Base-by-base conservation (phyloP, 2,329 filamentous ascomycete genomes). In the Ustilaginoidea virens region DNA sequence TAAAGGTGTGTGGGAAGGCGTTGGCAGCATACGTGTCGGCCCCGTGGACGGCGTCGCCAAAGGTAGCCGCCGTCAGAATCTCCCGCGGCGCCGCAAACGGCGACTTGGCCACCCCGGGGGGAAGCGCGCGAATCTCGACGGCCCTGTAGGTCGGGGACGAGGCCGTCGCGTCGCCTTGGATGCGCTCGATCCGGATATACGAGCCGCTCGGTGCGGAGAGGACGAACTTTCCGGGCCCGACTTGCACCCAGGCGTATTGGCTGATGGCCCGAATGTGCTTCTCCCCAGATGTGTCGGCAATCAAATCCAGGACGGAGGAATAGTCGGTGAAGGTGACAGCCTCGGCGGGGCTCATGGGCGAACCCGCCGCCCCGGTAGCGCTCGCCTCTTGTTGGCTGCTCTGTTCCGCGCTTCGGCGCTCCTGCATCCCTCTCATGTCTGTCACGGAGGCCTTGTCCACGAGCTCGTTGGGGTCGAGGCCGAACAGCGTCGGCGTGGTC, bases 401-500 rank as follows among this genome's bases (percentile, higher is more conserved):
- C 41, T 48, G 61, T 48, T 52, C 61, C 25, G 40, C 52, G 11
- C 63, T 57, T 27, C 60, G 65, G 11, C 57, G 50, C 18, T 60
- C 49, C 30, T 66, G 66, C 4, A 75, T 52, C 11, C 57, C 49
- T 28, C 60, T 60, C 56, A 93, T 60, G 4, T 76, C 67, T 12
- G 69, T 58, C 5, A 70, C 61, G 7, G 69, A 72, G 5, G 71
- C 72, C n/a, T 68, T 63, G 14, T 78, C 59, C 4, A 96, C 61
- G 4, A 94, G 44, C 45, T 87, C 76, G 17, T 69, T 64, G 1
- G 90, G 87, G 47, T 96, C 81, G 6, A 98, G 70, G 1, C 90
- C 90, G 42, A 96, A 94, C 2, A 98, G 60, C 0, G 90, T 94
- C 1, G 90, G 87, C 0, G 82, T 85, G 0, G 85, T 92, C 3